Evolutionary conservation across 1,139 yeast species (phyloP).

Genomic region (Lodderomyces beijingensis): DNA sequence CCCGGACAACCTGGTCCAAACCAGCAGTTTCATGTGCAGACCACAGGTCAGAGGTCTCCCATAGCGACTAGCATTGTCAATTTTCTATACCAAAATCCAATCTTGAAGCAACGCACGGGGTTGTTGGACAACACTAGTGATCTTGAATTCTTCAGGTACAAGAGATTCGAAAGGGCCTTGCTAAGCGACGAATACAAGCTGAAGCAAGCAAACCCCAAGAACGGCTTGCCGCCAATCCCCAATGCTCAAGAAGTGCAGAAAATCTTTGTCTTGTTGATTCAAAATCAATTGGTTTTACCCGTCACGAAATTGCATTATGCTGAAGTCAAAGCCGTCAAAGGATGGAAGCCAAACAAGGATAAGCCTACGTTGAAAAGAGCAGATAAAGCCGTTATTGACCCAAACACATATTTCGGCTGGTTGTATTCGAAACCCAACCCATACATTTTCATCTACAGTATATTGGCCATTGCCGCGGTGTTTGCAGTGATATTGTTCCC

Average conservation of each 20-base stretch:
- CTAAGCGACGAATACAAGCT: slow-evolving; percentile 65
- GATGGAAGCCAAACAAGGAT: slow-evolving; percentile 63
- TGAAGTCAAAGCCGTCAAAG: slow-evolving; percentile 62
- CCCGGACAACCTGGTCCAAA: too few species aligned
- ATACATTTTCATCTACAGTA: slow-evolving; percentile 58
- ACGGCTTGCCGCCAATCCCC: slow-evolving; percentile 53
- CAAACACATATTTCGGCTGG: slow-evolving; percentile 89
- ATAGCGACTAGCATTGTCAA: slow-evolving; percentile 56
- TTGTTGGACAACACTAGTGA: slow-evolving; percentile 61
- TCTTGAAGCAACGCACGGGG: slow-evolving; percentile 78
- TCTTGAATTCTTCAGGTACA: slow-evolving; percentile 80
- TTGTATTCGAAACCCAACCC: slow-evolving; percentile 75
- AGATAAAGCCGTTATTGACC: slow-evolving; percentile 64
- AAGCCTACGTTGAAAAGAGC: slow-evolving; percentile 67
- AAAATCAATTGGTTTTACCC: slow-evolving; percentile 72
- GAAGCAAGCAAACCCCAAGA: slow-evolving; percentile 50
- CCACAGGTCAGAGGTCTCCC: slow-evolving; percentile 19
- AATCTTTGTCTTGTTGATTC: slow-evolving; percentile 64
- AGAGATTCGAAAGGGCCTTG: slow-evolving; percentile 77
- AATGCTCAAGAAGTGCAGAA: slow-evolving; percentile 56
- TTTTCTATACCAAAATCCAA: slow-evolving; percentile 59
- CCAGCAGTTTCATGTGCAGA: slow-evolving; percentile 13
- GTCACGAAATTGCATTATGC: slow-evolving; percentile 65
- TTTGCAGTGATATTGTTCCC: slow-evolving; percentile 87
- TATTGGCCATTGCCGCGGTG: slow-evolving; percentile 60